These are phyloP conservation scores for Termitomyces sp. DNA, from an alignment of 1,284 basidiomycete genomes.

Conservation along the genomic window DNA sequence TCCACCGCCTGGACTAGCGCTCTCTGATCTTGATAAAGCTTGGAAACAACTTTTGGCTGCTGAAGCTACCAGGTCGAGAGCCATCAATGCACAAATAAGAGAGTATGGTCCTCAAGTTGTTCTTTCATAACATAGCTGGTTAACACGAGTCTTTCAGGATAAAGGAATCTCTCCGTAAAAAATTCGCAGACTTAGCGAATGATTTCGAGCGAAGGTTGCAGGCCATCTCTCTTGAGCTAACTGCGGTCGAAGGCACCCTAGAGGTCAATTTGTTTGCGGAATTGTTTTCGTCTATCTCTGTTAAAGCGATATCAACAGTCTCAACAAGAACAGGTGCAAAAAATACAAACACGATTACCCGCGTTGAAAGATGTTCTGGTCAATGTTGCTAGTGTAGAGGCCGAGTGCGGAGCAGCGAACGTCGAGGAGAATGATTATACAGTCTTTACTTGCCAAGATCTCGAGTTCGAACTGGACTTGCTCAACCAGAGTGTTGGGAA, in stretches of 20 bases:
- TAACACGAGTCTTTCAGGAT: constrained; percentile 50
- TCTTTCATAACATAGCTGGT: background rate
- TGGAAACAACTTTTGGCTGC: constrained; percentile 75
- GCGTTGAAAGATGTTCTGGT: constrained; percentile 53
- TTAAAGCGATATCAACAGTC: constrained; percentile 18
- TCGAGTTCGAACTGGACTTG: constrained; percentile 86
- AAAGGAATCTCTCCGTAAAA: constrained; percentile 81
- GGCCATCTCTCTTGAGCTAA: constrained; percentile 69
- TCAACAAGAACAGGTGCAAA: constrained; percentile 35
- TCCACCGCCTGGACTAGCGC: constrained; percentile 67
- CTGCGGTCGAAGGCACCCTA: constrained; percentile 73
- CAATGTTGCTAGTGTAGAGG: constrained; percentile 59
- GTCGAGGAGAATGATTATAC: constrained; percentile 98
- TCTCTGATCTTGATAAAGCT: constrained; percentile 71
- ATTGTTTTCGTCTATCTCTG: background rate
- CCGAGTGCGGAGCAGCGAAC: constrained; percentile 83
- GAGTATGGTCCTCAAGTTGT: constrained; percentile 50
- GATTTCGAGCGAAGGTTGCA: constrained; percentile 75
- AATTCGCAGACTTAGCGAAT: constrained; percentile 83
- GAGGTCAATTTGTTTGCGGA: constrained; percentile 45
- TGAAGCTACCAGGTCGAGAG: constrained; percentile 76
- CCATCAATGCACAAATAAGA: constrained; percentile 89
- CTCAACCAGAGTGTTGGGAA: constrained; percentile 79
- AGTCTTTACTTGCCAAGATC: constrained; percentile 84
- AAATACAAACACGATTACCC: constrained; percentile 63